These are phyloP conservation scores for Pseudogymnoascus sp. DNA, from an alignment of 2,329 filamentous ascomycete species.

Conservation along the genomic window DNA sequence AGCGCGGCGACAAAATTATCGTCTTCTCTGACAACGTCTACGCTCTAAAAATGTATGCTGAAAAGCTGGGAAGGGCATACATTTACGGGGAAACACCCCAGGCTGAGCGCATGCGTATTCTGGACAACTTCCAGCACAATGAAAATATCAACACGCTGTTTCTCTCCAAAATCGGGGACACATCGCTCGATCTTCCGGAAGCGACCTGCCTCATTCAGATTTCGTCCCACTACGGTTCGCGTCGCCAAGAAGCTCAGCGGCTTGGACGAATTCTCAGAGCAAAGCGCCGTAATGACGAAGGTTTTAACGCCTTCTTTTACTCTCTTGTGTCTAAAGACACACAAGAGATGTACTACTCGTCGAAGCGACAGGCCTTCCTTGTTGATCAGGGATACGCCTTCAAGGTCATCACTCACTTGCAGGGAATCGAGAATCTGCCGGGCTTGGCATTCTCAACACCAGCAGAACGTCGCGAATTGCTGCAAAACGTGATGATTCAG, in stretches of 20 bases:
- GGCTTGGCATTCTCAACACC: slow-evolving; percentile 73
- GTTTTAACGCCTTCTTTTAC: slow-evolving; percentile 99
- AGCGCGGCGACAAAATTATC: slow-evolving; percentile 91
- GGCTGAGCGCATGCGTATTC: slow-evolving; percentile 72
- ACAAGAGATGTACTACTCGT: slow-evolving; percentile 95
- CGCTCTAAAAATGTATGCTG: slow-evolving; percentile 76
- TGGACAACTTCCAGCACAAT: slow-evolving; percentile 95
- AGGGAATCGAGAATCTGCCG: slow-evolving; percentile 79
- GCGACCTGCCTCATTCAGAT: slow-evolving; percentile 96
- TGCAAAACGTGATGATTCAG: slow-evolving; percentile 83
- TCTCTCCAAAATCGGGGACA: slow-evolving; percentile 95
- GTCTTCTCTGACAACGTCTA: slow-evolving; percentile 98
- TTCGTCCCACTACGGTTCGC: slow-evolving; percentile 93
- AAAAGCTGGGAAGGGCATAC: slow-evolving; percentile 75
- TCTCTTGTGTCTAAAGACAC: slow-evolving; percentile 96
- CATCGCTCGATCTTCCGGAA: slow-evolving; percentile 92
- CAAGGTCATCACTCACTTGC: slow-evolving; percentile 94
- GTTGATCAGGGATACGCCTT: slow-evolving; percentile 98
- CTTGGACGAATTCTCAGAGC: slow-evolving; percentile 88
- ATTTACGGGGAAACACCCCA: slow-evolving; percentile 88
- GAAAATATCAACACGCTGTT: slow-evolving; percentile 86
- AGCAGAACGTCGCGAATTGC: slow-evolving; percentile 71
- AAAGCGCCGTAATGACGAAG: slow-evolving; percentile 92
- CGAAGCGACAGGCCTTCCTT: slow-evolving; percentile 91
- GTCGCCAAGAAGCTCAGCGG: slow-evolving; percentile 91